phyloP scores from a whole-genome alignment of 345 rosid species.

The Carallia pectinifolia region DNA sequence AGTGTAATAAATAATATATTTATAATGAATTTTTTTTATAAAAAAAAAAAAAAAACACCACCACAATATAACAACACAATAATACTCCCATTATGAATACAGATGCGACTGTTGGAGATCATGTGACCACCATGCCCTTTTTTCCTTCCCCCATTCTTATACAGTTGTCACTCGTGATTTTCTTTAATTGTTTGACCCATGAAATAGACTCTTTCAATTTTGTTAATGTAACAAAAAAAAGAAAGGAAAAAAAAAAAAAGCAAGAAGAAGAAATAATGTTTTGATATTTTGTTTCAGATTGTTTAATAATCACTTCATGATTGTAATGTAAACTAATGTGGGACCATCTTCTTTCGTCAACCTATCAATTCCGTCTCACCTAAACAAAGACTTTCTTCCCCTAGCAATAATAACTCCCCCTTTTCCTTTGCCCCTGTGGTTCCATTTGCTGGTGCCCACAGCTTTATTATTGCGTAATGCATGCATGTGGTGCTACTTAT shows the following conservation, averaged over 20 bases:
- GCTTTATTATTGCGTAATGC: slow-evolving; percentile 8
- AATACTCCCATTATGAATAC: slow-evolving; percentile 25
- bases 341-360: slow-evolving; percentile 34
- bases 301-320: neutral
- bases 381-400: slow-evolving; percentile 53
- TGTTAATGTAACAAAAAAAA: too few relatives aligned
- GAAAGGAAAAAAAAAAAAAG: too few relatives aligned
- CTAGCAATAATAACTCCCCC: neutral
- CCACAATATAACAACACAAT: slow-evolving; percentile 15
- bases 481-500: slow-evolving; percentile 10
- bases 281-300: neutral
- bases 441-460: slow-evolving; percentile 16
- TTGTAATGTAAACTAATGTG: slow-evolving; percentile 14
- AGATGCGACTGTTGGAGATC: slow-evolving; percentile 43
- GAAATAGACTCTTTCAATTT: slow-evolving; percentile 10
- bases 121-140: slow-evolving; percentile 28
- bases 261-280: too few relatives aligned
- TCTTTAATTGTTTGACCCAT: slow-evolving; percentile 39
- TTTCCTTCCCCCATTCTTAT: slow-evolving; percentile 16
- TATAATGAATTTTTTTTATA: too few relatives aligned
- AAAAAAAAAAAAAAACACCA: too few relatives aligned
- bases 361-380: slow-evolving; percentile 48
- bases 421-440: slow-evolving; percentile 26
- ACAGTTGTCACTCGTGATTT: slow-evolving; percentile 46
- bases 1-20: too few relatives aligned